Evolutionary conservation across 768 basidiomycete species (phyloP).

Genomic region (Russula virescens): DNA sequence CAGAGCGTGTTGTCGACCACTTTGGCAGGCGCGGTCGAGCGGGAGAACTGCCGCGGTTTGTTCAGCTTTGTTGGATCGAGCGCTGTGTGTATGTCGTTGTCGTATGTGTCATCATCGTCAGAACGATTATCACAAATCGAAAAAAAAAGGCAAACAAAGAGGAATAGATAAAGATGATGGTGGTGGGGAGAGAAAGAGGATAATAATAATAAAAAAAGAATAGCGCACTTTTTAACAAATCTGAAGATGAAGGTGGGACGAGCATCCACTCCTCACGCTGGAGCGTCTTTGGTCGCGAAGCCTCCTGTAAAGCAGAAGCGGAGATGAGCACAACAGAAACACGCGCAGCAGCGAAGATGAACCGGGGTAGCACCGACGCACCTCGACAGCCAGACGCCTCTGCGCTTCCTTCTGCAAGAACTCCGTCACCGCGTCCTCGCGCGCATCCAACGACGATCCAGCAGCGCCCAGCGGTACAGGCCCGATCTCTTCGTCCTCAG

Average conservation of each 20-base stretch:
- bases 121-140: no score
- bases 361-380: slow-evolving; percentile 25
- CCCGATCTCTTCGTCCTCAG: slow-evolving; percentile 70
- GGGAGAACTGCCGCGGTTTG: slow-evolving; percentile 75
- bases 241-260: slow-evolving; percentile 79
- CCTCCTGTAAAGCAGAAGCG: slow-evolving; percentile 45
- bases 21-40: slow-evolving; percentile 38
- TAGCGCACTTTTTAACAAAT: slow-evolving; percentile 61
- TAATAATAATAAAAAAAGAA: background rate
- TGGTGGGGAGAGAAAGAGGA: background rate
- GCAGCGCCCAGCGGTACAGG: slow-evolving; percentile 59
- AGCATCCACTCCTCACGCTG: slow-evolving; percentile 98
- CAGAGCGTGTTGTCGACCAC: slow-evolving; percentile 64
- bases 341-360: background rate
- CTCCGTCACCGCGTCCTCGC: slow-evolving; percentile 62
- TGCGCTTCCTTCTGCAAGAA: slow-evolving; percentile 85
- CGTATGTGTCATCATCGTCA: no score
- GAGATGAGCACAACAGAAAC: background rate
- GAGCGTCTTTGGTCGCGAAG: slow-evolving; percentile 65
- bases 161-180: no score
- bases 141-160: no score
- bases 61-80: slow-evolving; percentile 80
- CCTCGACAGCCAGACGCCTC: slow-evolving; percentile 63
- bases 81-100: slow-evolving; percentile 41
- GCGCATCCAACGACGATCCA: slow-evolving; percentile 23